Conservation (phyloP, 2,329 filamentous ascomycete genomes). For the Magnaporthales sp. region DNA sequence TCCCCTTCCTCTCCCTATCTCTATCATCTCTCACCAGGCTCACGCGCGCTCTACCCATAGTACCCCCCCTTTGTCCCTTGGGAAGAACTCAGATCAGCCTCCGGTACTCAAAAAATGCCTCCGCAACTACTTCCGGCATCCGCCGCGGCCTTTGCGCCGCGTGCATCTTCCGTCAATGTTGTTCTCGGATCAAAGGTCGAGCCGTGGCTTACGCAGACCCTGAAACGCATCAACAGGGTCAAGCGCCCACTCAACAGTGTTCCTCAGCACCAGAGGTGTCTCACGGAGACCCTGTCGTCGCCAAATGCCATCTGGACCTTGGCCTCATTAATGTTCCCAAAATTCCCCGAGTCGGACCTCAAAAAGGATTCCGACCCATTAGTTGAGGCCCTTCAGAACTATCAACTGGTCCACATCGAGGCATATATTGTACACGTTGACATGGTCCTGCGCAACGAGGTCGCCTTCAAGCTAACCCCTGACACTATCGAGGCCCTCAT, state of each 20-base stretch:
- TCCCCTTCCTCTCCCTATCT: conserved; percentile 24
- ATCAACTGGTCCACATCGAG: conserved; percentile 86
- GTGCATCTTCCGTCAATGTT: conserved; percentile 84
- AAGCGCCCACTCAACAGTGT: conserved; percentile 97
- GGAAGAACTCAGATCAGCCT: conserved; percentile 4
- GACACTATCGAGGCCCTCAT: conserved; percentile 91
- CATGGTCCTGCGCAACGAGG: conserved; percentile 95
- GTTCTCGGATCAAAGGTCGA: conserved; percentile 88
- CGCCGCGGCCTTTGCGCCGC: conserved; percentile 89
- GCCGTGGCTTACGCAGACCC: conserved; percentile 90
- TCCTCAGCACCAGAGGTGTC: conserved; percentile 87
- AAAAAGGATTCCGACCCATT: conserved; percentile 74
- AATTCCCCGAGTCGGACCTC: conserved; percentile 78
- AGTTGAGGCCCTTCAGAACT: conserved; percentile 83
- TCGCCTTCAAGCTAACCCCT: conserved; percentile 92
- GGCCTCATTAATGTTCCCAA: conserved; percentile 85
- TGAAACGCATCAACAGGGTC: conserved; percentile 93
- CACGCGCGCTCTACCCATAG: conserved; percentile 25
- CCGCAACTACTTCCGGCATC: conserved; percentile 90
- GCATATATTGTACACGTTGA: conserved; percentile 98
- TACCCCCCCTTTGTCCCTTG: not conserved
- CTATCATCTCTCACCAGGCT: conserved; percentile 18
- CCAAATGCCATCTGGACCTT: conserved; percentile 90
- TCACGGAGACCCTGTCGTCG: conserved; percentile 89
- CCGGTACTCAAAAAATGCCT: conserved; percentile 55